Percentiles rank a stretch among this genome's conserved stretches.
Conservation (phyloP, 139 green algal species). For the Haematococcus sp. region DNA sequence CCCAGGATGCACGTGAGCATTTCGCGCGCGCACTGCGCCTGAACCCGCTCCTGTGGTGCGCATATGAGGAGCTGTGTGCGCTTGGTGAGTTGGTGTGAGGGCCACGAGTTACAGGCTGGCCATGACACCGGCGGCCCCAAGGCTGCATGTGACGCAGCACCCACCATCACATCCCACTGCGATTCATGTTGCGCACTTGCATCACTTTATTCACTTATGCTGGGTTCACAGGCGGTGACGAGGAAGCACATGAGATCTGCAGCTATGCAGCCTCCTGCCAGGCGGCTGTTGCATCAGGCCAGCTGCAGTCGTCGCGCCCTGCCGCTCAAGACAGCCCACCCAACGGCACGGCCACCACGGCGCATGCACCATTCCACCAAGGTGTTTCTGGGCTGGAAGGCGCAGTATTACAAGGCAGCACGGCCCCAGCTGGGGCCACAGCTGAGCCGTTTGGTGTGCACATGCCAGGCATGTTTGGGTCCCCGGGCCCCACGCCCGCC, state of each 20-base stretch:
- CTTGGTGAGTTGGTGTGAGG: conserved; percentile 73
- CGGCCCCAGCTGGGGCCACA: no score
- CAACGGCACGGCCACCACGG: not conserved
- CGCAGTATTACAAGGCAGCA: not conserved
- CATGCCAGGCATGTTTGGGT: no score
- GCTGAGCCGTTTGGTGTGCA: not conserved
- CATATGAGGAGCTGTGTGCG: conserved; percentile 89
- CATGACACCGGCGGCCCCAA: no score
- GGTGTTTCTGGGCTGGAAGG: no score
- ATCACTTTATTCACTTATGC: not conserved
- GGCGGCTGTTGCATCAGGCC: not conserved
- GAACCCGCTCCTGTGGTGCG: conserved; percentile 88
- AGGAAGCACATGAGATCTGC: conserved; percentile 30
- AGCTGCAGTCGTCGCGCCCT: conserved; percentile 8
- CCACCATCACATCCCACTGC: no score
- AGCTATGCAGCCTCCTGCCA: not conserved
- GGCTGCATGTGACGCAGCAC: no score
- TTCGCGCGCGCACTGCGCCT: conserved; percentile 66
- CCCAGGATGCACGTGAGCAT: conserved; percentile 54
- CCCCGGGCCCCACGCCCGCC: no score
- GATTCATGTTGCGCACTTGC: no score
- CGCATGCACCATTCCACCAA: not conserved
- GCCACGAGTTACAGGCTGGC: no score
- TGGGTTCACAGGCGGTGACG: conserved; percentile 23
- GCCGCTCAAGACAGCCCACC: not conserved